Evolutionary conservation across 177 flowering plant genomes (phyloP).

Genomic region (Vitis hybrid): DNA sequence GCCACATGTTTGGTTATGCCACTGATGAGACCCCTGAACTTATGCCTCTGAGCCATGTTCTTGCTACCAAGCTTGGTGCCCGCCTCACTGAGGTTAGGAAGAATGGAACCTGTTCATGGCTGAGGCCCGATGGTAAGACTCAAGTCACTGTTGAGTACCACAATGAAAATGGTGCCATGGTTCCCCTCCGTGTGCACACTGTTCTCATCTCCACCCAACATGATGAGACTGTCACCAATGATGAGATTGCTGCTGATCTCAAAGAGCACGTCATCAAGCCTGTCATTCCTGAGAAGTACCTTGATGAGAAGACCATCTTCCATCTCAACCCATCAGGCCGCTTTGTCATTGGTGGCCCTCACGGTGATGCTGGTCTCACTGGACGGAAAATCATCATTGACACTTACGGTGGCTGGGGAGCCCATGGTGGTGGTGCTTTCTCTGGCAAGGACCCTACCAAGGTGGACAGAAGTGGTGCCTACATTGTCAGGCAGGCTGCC

Average conservation of each 20-base stretch:
- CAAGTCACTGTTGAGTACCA: constrained; percentile 85
- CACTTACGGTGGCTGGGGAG: constrained; percentile 92
- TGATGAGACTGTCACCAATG: constrained; percentile 87
- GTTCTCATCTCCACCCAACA: constrained; percentile 91
- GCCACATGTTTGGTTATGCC: constrained; percentile 91
- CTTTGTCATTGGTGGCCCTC: constrained; percentile 88
- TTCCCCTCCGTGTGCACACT: constrained; percentile 86
- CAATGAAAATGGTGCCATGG: constrained; percentile 84
- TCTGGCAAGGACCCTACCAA: constrained; percentile 88
- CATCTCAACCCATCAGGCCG: constrained; percentile 93
- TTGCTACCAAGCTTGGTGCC: constrained; percentile 94
- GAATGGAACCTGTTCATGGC: constrained; percentile 83
- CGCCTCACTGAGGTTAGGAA: constrained; percentile 84
- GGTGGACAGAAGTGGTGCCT: constrained; percentile 89
- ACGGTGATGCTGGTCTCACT: constrained; percentile 89
- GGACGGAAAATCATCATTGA: constrained; percentile 88
- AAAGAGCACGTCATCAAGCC: constrained; percentile 87
- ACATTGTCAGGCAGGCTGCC: constrained; percentile 87
- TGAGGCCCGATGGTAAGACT: constrained; percentile 92
- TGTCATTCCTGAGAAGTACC: constrained; percentile 77
- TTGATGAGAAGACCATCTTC: constrained; percentile 88
- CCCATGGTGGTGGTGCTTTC: constrained; percentile 91
- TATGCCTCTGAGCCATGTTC: constrained; percentile 88
- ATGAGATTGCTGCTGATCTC: constrained; percentile 79
- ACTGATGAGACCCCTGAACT: constrained; percentile 86